Base-by-base conservation (phyloP, 805 yeast genomes). In the Groenewaldozyma tartarivorans region DNA sequence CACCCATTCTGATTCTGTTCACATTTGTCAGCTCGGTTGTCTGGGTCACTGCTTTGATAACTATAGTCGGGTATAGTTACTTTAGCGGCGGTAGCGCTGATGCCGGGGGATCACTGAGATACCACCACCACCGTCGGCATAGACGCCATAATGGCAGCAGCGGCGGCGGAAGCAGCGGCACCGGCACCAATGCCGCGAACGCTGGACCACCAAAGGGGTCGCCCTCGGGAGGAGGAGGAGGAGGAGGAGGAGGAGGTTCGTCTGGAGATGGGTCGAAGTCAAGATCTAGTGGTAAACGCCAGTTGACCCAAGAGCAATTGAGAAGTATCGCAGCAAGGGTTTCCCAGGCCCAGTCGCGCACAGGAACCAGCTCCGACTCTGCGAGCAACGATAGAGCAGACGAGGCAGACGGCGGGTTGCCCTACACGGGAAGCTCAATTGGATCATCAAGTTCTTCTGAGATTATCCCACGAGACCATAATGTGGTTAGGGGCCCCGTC, bases 11-110 rank as follows among this genome's bases (percentile, higher is more conserved):
- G 15, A 27, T 36, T 13, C 16, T 36, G 9, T 20, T 24, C 19
- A 21, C 37, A 5, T 21, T 36, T 15, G 36, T 36, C 13, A 20
- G 33, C 16, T 24, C 33, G 5, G 16, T 36, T 5, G 37, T 36
- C 16, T 36, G 39, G 39, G 17, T 36, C 15, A 20, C 39, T n/a
- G 20, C 39, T 5, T 9, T 36, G 33, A 27, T 36, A 9, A 36
- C 39, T 24, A 32, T 38, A 4, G 42, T 47, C 6, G 33, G 38
- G n/a, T 46, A 46, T 35, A 44, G 44, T 27, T 36, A 40, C 36
- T 9, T 33, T 26, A 30, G 7, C 11, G 29, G 29, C 13, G 29
- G 29, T 9, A 13, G 11, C 13, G 29, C 7, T 7, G 29, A 24
- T 24, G 7, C 29, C 13, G 29, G 29, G 7, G 29, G 29, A 24